Conservation (phyloP, 2,329 filamentous ascomycete genomes). For the Penicillium hesseltinei region DNA sequence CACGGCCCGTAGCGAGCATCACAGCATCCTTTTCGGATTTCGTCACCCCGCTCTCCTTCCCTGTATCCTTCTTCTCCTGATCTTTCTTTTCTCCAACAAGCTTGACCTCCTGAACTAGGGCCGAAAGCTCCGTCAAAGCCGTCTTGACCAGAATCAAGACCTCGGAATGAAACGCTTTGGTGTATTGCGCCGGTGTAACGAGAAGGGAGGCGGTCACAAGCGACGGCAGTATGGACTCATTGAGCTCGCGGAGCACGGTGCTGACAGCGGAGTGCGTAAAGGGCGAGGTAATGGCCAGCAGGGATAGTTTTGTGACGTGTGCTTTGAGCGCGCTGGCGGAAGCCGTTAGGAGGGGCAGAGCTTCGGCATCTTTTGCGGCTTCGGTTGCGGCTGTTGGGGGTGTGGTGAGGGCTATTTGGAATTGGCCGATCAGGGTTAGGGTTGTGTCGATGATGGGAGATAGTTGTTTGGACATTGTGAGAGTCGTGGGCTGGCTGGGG, state of each 20-base stretch:
- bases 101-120: conserved; percentile 60
- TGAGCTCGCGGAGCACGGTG: conserved; percentile 70
- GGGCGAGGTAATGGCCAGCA: conserved; percentile 81
- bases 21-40: conserved; percentile 49
- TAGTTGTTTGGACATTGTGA: conserved; percentile 36
- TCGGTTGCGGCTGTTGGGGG: conserved; percentile 17
- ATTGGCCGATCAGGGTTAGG: conserved; percentile 40
- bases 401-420: conserved; percentile 37
- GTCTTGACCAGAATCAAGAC: conserved; percentile 59
- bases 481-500: conserved; percentile 1
- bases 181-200: conserved; percentile 62
- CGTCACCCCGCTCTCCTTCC: conserved; percentile 30
- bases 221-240: conserved; percentile 69
- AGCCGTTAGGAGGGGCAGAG: conserved; percentile 69
- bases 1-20: conserved; percentile 68
- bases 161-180: conserved; percentile 62
- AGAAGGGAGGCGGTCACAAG: conserved; percentile 69
- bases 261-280: conserved; percentile 76
- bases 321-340: conserved; percentile 72
- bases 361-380: conserved; percentile 30
- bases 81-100: conserved; percentile 46
- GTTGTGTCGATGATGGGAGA: conserved; percentile 33
- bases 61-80: conserved; percentile 37
- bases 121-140: conserved; percentile 61
- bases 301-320: conserved; percentile 81